Evolutionary conservation across 2,329 filamentous ascomycete species (phyloP).

Genomic region (Alternaria hordeiaustralica): DNA sequence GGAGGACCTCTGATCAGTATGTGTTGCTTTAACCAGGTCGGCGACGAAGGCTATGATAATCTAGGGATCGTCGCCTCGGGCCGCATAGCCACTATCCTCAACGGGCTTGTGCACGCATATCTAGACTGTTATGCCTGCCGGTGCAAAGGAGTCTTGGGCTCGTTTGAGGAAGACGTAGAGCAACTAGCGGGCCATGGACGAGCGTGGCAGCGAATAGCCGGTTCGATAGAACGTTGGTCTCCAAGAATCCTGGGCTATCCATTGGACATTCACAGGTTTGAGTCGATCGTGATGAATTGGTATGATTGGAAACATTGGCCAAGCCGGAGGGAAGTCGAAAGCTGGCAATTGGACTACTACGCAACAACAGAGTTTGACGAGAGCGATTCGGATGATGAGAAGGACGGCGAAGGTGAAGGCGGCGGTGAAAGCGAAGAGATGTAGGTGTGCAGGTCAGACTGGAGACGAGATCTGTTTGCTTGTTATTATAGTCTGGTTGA

Average conservation of each 20-base stretch:
- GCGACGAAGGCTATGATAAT: no score
- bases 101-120: not conserved
- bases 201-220: not conserved
- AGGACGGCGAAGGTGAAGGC: no score
- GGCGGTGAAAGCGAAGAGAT: no score
- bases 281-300: not conserved
- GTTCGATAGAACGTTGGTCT: not conserved
- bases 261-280: not conserved
- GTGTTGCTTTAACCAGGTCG: no score
- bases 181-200: not conserved
- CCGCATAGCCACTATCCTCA: not conserved
- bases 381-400: no score
- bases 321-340: not conserved
- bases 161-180: accelerated
- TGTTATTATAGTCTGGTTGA: not conserved
- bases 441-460: no score
- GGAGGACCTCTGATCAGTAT: no score
- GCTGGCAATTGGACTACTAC: not conserved
- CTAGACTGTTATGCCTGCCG: not conserved
- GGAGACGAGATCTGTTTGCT: not conserved
- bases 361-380: no score
- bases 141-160: accelerated
- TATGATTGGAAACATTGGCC: not conserved
- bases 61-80: not conserved
- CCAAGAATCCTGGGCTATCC: not conserved